These are phyloP conservation scores for Bipolaris sorokiniana DNA, from an alignment of 2,329 filamentous ascomycete species.

Conservation along the genomic window DNA sequence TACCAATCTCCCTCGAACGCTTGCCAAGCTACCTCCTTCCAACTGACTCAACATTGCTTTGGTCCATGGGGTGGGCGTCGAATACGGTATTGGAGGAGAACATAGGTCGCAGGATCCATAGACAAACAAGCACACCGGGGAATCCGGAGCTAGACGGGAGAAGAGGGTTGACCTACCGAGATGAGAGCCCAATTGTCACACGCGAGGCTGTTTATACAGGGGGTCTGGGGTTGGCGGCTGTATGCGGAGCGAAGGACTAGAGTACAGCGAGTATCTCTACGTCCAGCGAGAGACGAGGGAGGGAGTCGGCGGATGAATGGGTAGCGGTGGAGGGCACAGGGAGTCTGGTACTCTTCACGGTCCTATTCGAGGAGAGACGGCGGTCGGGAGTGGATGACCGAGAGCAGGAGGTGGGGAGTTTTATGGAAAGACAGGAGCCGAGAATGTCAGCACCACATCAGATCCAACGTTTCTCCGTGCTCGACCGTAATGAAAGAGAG, in stretches of 20 bases:
- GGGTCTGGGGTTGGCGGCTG: constrained; percentile 36
- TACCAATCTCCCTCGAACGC: not conserved
- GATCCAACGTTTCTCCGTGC: constrained; percentile 47
- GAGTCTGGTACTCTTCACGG: constrained; percentile 40
- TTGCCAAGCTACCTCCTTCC: not conserved
- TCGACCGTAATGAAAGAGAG: constrained; percentile 45
- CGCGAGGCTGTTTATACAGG: constrained; percentile 38
- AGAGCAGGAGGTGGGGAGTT: constrained; percentile 46
- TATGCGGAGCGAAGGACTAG: constrained; percentile 51
- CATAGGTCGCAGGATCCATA: not conserved
- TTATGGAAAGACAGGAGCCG: constrained; percentile 45
- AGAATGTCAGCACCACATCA: constrained; percentile 48
- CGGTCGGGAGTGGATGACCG: constrained; percentile 43
- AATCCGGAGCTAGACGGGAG: constrained; percentile 15
- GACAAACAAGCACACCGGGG: constrained; percentile 3
- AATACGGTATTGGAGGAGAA: constrained; percentile 1
- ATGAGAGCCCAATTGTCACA: constrained; percentile 22
- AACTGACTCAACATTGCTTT: not conserved
- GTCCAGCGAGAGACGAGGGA: constrained; percentile 38
- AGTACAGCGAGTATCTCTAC: constrained; percentile 38
- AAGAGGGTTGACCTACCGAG: constrained; percentile 35
- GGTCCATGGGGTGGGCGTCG: not conserved
- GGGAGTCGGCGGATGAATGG: constrained; percentile 26
- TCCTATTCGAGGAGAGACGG: constrained; percentile 46
- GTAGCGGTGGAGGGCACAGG: constrained; percentile 34